phyloP scores from a whole-genome alignment of 2,329 filamentous ascomycete genomes.

The Calycina marina region DNA sequence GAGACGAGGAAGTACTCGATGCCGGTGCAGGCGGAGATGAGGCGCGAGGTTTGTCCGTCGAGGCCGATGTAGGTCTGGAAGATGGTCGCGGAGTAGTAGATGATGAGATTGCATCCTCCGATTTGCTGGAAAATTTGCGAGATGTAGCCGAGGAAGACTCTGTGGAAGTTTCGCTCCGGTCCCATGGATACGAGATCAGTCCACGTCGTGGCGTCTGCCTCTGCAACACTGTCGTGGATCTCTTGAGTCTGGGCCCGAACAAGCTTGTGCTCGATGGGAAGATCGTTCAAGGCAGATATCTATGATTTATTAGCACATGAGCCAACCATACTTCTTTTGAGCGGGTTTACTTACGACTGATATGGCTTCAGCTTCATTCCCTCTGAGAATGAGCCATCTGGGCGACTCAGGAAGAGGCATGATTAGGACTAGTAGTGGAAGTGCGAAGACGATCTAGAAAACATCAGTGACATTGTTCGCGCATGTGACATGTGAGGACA shows the following conservation, averaged over 20 bases:
- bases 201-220: constrained; percentile 26
- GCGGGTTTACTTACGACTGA: constrained; percentile 19
- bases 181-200: constrained; percentile 33
- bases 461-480: too few species aligned
- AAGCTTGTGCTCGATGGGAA: constrained; percentile 32
- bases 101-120: constrained; percentile 28
- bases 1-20: constrained; percentile 29
- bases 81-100: constrained; percentile 34
- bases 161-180: constrained; percentile 37
- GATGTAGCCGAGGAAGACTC: constrained; percentile 34
- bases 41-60: constrained; percentile 32
- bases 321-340: too few species aligned
- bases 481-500: not conserved
- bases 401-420: constrained; percentile 37
- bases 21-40: constrained; percentile 39
- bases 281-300: constrained; percentile 27
- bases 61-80: constrained; percentile 33
- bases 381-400: constrained; percentile 31
- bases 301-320: not conserved
- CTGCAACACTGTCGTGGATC: constrained; percentile 51
- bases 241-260: constrained; percentile 37
- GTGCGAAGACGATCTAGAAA: constrained; percentile 35
- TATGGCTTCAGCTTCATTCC: constrained; percentile 29
- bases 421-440: constrained; percentile 40
- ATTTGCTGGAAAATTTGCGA: constrained; percentile 39